Evolutionary conservation across 768 basidiomycete species (phyloP), one percentile per base, ranked within the genome.

Genomic region (Kwoniella bestiolae): DNA sequence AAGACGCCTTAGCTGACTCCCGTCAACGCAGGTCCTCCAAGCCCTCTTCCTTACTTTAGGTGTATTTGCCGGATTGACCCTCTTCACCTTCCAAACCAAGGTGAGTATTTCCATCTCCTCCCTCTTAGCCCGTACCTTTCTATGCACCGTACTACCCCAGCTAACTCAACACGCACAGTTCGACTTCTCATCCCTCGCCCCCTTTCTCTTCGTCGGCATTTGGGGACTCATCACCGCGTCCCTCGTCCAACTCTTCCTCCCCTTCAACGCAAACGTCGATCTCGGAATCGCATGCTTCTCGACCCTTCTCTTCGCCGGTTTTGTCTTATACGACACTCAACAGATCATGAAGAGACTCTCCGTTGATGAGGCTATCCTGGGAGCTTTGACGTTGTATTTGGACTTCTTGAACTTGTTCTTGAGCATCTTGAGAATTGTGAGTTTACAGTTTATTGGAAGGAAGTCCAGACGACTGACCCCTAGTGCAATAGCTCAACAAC

Each of bases 61-160:
- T 14, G 89, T 98, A 49, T 98, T 99, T 86, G 81, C 92, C 44
- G 96, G 94, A 5, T 82, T 99, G 67, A 97, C 94, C 0, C 80
- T 97, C 57, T 98, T 96, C 84, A 97, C 96, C 0, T 84, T 96
- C 79, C 94, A 95, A 80, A 91, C 91, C 63, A 95, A 95, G 85
- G 91, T 90, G 67, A 21, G 84, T 59, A 41, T 11, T 38, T 38
- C n/a, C n/a, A 14, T 29, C 21, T 65, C n/a, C 52, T 65, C 38
- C 62, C 56, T 25, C 49, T 18, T 23, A 29, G 12, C 25, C 25
- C 11, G 12, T 21, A 47, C 2, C 11, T n/a, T n/a, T 2, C 12
- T n/a, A n/a, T 47, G 45, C 8, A 47, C 7, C 23, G 59, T 45
- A 0, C n/a, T n/a, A n/a, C n/a, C n/a, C n/a, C n/a, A n/a, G n/a